Evolutionary conservation across 768 basidiomycete genomes (phyloP), one percentile per base, ranked within the genome.

Genomic region (Hygrocybe coccinea): DNA sequence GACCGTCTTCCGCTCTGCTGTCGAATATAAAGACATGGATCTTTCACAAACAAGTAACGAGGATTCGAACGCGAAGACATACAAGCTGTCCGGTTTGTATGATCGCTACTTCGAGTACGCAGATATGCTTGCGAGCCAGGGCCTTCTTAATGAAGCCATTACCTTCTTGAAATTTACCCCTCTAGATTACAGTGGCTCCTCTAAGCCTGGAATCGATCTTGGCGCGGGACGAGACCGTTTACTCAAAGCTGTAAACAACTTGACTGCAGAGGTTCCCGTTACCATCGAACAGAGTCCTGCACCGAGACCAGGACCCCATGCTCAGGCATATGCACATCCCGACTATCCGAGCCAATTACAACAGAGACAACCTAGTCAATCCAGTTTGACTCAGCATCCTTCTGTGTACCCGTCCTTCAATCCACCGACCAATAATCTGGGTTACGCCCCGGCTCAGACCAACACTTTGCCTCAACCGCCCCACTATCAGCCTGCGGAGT

Each of bases 71-170:
- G 71, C 76, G 3, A 81, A 85, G 68, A 76, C 83, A 1, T 97
- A 87, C 79, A 93, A 91, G 70, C 80, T 98, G 15, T 83, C 90
- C 0, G 76, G 75, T 8, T 72, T 99, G 46, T 98, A 99, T 65
- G 94, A 97, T 65, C 81, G 87, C 12, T 98, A 97, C 75, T 85
- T 90, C 64, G 97, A 98, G 69, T 99, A 98, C 63, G 93, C 95
- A 2, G 91, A 97, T 60, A 74, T 97, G 50, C 79, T 99, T 22
- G 89, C 89, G 5, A 80, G 86, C 0, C 95, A 98, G 66, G 95
- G 95, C n/a, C 79, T 95, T 17, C 74, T 94, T 48, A 81, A 85
- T 61, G 85, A 94, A 54, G 95, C 94, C 0, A 79, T 85, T 21
- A 76, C 78, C 39, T 95, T 91, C 69, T 72, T 97, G 67, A 80